phyloP scores from a whole-genome alignment of 805 yeast species.

The Candida oleophila region DNA sequence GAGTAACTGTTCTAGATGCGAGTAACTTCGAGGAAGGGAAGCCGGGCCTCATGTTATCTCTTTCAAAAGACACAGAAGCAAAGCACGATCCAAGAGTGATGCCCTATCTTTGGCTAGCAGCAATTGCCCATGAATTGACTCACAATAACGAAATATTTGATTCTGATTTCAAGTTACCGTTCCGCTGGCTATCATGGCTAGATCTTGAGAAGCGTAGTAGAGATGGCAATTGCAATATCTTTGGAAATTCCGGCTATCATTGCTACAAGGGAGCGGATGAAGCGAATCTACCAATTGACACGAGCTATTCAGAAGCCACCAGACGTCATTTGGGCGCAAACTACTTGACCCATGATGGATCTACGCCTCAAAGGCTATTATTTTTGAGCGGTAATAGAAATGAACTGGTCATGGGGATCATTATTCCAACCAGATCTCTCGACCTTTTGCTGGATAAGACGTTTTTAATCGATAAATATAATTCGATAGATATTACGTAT shows the following conservation, averaged over 20 bases:
- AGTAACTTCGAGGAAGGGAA: neutral
- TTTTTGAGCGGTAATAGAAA: conserved; percentile 22
- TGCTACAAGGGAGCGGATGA: neutral
- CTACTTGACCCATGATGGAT: conserved; percentile 27
- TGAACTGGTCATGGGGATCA: conserved; percentile 14
- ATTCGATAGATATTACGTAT: neutral
- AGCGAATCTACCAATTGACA: conserved; percentile 17
- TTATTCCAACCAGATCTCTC: conserved; percentile 23
- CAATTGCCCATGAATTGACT: conserved; percentile 2
- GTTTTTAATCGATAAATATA: neutral
- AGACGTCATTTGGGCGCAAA: conserved; percentile 31
- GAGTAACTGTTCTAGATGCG: neutral
- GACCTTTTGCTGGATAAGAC: neutral
- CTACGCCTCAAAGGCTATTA: conserved; percentile 27
- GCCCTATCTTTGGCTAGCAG: conserved; percentile 23
- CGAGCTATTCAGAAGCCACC: conserved; percentile 24
- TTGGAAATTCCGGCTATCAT: conserved; percentile 1
- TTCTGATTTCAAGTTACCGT: conserved; percentile 23
- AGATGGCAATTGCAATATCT: neutral
- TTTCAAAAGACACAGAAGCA: neutral
- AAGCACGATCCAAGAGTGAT: conserved; percentile 28
- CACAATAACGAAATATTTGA: conserved; percentile 15
- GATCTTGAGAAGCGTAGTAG: conserved; percentile 4
- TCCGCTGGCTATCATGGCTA: conserved; percentile 30
- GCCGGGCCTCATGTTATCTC: neutral